phyloP scores from a whole-genome alignment of 169 alveolate species.

The Cyclospora cayetanensis region DNA sequence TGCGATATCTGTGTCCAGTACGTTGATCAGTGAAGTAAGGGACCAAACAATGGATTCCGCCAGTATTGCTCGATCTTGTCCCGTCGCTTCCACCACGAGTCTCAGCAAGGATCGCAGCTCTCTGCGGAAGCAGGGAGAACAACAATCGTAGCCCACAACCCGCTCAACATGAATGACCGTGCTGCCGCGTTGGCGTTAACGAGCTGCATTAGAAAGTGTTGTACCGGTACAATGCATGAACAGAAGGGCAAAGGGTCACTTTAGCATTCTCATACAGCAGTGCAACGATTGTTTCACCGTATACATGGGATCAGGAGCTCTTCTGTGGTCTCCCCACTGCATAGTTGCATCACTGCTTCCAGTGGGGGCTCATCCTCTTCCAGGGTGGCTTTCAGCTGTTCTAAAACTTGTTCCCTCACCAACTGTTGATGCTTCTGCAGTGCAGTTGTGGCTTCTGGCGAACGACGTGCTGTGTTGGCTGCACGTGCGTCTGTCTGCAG shows the following conservation, averaged over 20 bases:
- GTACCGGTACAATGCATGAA: no score
- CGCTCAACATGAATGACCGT: no score
- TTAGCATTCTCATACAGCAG: no score
- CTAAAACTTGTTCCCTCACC: background rate
- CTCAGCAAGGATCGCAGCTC: background rate
- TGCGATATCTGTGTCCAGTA: background rate
- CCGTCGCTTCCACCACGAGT: background rate
- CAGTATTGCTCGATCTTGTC: background rate
- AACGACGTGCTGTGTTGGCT: background rate
- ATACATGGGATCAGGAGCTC: background rate
- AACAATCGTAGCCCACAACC: no score
- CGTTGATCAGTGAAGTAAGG: background rate
- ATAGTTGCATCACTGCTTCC: background rate
- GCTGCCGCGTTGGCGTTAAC: no score
- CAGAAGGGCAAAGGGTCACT: no score
- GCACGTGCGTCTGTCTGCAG: background rate
- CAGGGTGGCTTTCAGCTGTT: background rate
- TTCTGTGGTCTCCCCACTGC: background rate
- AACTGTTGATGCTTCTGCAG: slow-evolving; percentile 32
- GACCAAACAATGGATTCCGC: background rate
- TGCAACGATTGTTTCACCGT: no score
- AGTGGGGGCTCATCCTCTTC: slow-evolving; percentile 9
- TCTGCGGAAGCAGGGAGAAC: background rate
- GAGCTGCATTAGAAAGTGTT: no score
- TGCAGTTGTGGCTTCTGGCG: background rate